Evolutionary conservation across 495 filamentous ascomycete genomes (phyloP), one percentile per base, ranked within the genome.

Genomic region (Lophiostoma macrostomum): DNA sequence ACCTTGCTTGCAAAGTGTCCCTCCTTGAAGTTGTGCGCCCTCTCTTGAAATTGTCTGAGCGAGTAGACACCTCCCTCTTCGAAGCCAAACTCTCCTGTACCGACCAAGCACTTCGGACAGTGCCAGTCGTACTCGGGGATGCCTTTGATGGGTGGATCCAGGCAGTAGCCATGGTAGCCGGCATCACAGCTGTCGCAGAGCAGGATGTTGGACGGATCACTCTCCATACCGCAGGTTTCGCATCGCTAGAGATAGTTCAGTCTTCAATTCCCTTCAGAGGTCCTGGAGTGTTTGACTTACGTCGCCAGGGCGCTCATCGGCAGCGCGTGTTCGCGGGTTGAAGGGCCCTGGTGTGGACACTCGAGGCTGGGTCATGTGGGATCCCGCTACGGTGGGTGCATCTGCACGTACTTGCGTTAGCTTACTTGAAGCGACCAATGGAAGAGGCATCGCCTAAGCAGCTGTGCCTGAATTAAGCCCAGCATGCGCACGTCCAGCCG

Each of bases 21-120:
- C 56, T 95, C 87, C 66, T 95, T 96, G 75, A 99, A 99, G 48
- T 87, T 84, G 55, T 85, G 84, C 7, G 93, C 93, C 67, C 93
- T 96, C 57, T 96, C 88, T 70, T 99, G 93, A 67, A 99, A 99
- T 64, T 95, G 89, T 62, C 84, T 86, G 42, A 99, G 76, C 0
- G 93, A 99, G 70, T 99, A 99, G 14, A 96, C 81, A 20, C 90
- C 90, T 16, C 93, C 93, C 67, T 99, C 93, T 64, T 96, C 93
- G 57, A 99, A 99, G 0, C 93, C 93, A 60, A 95, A 99, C 63
- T 97, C 90, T 29, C 90, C 90, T 29, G 94, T 95, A 34, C 93
- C 93, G 31, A 99, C 94, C 34, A 99, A 76, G 66, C 93, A 99
- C 64, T 88, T 82, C 8, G 93, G 87, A 63, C 93, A 99, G 66